Conservation (phyloP, 768 basidiomycete species). For the Tremella yokohamensis region DNA sequence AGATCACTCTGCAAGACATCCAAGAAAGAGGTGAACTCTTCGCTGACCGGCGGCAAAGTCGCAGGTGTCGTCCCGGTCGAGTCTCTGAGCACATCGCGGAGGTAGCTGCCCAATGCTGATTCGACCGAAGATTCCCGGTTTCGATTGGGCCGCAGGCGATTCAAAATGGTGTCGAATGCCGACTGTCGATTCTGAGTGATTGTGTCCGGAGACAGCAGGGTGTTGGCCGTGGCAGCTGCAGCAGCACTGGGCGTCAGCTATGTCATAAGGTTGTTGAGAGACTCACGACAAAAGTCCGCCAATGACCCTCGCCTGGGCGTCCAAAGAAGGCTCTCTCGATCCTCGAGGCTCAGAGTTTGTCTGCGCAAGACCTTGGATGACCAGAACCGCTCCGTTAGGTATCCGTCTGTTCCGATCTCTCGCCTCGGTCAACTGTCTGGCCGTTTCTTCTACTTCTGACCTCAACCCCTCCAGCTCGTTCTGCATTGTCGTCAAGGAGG, state of each 20-base stretch:
- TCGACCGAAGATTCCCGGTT: constrained; percentile 22
- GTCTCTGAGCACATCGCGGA: constrained; percentile 37
- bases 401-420: constrained; percentile 9
- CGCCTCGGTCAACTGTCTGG: too few relatives aligned
- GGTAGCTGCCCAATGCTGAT: constrained; percentile 55
- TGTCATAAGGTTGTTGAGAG: background rate
- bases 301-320: constrained; percentile 40
- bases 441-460: constrained; percentile 2
- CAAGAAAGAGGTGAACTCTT: constrained; percentile 34
- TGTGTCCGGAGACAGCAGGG: constrained; percentile 62
- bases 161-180: constrained; percentile 23
- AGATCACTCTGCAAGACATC: constrained; percentile 32
- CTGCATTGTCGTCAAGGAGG: constrained; percentile 1
- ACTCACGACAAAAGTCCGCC: constrained; percentile 40
- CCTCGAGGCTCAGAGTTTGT: constrained; percentile 16
- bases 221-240: constrained; percentile 86
- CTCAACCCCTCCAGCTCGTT: constrained; percentile 12
- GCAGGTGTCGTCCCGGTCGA: constrained; percentile 44
- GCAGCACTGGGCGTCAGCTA: constrained; percentile 61
- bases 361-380: constrained; percentile 43
- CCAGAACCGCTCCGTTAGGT: constrained; percentile 31
- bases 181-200: constrained; percentile 58
- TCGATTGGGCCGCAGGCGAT: constrained; percentile 28
- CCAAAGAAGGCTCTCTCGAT: constrained; percentile 17
- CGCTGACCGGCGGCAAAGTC: background rate